Conservation (phyloP, 306 rosid genomes). For the Astragalus membranaceus region DNA sequence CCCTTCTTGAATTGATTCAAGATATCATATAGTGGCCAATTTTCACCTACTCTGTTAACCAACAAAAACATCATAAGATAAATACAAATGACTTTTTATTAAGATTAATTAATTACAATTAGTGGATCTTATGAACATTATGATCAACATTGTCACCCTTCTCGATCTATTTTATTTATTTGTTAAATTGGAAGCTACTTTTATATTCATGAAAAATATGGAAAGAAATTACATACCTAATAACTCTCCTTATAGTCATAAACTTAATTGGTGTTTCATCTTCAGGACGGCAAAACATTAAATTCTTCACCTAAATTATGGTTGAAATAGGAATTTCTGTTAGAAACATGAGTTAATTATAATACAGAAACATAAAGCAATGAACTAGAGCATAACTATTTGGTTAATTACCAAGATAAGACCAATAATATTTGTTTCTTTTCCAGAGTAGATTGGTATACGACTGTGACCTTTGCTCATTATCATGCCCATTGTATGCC, state of each 20-base stretch:
- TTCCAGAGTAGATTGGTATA: conserved; percentile 51
- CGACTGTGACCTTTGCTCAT: conserved; percentile 69
- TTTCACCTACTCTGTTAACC: conserved; percentile 42
- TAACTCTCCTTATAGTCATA: conserved; percentile 52
- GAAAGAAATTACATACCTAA: conserved; percentile 35
- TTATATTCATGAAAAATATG: not conserved
- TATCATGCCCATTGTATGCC: conserved; percentile 56
- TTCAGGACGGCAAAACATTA: conserved; percentile 52
- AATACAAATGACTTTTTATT: not conserved
- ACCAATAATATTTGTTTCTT: conserved; percentile 54
- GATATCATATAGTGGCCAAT: conserved; percentile 72
- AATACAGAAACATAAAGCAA: not conserved
- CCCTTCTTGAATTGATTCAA: conserved; percentile 53
- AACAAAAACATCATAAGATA: not conserved
- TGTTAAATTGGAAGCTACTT: not conserved
- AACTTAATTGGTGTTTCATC: conserved; percentile 59
- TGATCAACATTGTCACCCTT: not conserved
- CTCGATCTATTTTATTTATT: not conserved
- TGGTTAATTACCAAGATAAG: conserved; percentile 47
- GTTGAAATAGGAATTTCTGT: not conserved
- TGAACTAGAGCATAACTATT: not conserved
- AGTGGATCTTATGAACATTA: not conserved
- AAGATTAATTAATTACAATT: not conserved
- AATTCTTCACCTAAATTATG: conserved; percentile 49
- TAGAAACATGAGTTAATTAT: not conserved